Conservation (phyloP, 257 asterid genomes). For the Solanum ossicruentum region DNA sequence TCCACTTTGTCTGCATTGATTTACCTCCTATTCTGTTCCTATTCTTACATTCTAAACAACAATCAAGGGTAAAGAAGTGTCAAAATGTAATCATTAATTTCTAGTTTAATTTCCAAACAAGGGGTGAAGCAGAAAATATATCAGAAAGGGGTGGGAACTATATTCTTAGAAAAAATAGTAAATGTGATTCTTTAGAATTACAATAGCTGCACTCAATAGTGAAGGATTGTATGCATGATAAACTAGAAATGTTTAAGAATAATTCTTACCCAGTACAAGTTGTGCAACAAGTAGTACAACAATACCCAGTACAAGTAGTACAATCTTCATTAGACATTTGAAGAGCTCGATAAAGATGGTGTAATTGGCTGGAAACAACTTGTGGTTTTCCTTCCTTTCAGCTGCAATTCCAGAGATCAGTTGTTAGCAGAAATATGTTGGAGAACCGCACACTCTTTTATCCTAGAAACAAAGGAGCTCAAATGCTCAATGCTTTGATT, state of each 20-base stretch:
- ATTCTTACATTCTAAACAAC: background rate
- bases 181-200: background rate
- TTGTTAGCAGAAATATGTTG: background rate
- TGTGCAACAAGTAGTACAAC: too few relatives aligned
- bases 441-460: background rate
- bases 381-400: background rate
- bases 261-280: too few relatives aligned
- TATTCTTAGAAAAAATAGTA: background rate
- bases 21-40: background rate
- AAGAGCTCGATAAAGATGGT: background rate
- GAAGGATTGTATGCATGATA: background rate
- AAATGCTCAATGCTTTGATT: too few relatives aligned
- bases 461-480: too few relatives aligned
- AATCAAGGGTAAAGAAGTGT: background rate
- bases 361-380: slow-evolving; percentile 7
- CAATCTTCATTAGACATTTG: slow-evolving; percentile 1
- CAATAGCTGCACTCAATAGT: background rate
- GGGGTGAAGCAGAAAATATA: background rate
- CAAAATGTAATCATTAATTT: background rate
- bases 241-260: background rate
- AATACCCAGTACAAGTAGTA: slow-evolving; percentile 7
- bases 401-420: background rate
- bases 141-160: background rate
- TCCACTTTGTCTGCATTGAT: background rate
- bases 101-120: background rate